These are phyloP conservation scores for Apiotrichum laibachii DNA, from an alignment of 1,284 basidiomycete genomes.

Conservation along the genomic window DNA sequence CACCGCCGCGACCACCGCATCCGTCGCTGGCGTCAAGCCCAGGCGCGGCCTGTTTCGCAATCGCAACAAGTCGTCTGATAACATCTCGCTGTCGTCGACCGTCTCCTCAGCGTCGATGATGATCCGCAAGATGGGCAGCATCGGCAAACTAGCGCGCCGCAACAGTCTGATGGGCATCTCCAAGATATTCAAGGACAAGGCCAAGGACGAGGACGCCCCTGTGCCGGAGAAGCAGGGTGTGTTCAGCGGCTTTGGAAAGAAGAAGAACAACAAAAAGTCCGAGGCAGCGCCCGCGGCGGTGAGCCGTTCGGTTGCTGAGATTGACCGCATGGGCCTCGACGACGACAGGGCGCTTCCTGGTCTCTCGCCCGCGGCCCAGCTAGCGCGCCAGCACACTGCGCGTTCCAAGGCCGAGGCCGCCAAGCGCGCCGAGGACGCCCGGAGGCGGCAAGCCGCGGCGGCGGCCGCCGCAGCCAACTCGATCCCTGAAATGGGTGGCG, in stretches of 20 bases:
- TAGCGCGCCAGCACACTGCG: slow-evolving; percentile 80
- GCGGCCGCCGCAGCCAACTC: not conserved
- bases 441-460: slow-evolving; percentile 11
- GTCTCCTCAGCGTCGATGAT: slow-evolving; percentile 94
- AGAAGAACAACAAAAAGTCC: slow-evolving; percentile 50
- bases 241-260: slow-evolving; percentile 47
- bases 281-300: slow-evolving; percentile 70
- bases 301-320: slow-evolving; percentile 79
- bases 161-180: slow-evolving; percentile 87
- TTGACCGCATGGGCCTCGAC: slow-evolving; percentile 60
- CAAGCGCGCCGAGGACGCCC: slow-evolving; percentile 34
- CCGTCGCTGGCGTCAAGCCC: slow-evolving; percentile 30
- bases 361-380: slow-evolving; percentile 85
- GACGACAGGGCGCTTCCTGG: slow-evolving; percentile 64
- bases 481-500: slow-evolving; percentile 10
- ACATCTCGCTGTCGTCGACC: slow-evolving; percentile 95
- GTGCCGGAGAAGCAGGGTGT: slow-evolving; percentile 47
- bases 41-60: slow-evolving; percentile 67
- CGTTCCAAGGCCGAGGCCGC: slow-evolving; percentile 66
- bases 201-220: slow-evolving; percentile 58
- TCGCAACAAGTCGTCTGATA: slow-evolving; percentile 91
- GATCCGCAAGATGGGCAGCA: slow-evolving; percentile 92
- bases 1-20: slow-evolving; percentile 31
- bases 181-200: slow-evolving; percentile 90
- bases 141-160: slow-evolving; percentile 85